Percentiles rank a stretch among this genome's conserved stretches.
Conservation (phyloP, 306 rosid species). For the Trifolium subterraneum region DNA sequence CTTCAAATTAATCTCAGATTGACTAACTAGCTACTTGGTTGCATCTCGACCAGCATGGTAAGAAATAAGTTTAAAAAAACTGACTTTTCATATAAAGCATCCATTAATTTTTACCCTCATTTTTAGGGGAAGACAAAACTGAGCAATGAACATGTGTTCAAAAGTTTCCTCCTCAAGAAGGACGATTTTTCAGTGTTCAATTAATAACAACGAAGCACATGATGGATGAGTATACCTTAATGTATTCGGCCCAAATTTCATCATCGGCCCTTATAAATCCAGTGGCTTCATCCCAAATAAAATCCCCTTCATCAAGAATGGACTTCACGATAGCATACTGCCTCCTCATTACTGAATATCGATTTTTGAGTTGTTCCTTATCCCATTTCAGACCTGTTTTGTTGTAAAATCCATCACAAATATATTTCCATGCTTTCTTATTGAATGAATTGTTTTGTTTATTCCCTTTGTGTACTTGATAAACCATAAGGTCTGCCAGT, state of each 20-base stretch:
- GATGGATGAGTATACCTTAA: conserved; percentile 58
- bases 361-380: conserved; percentile 79
- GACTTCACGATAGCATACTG: conserved; percentile 60
- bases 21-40: no score
- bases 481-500: conserved; percentile 68
- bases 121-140: conserved; percentile 5
- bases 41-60: no score
- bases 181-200: neutral
- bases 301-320: conserved; percentile 60
- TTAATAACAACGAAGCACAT: conserved; percentile 24
- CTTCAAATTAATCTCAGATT: no score
- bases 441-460: conserved; percentile 59
- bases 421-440: conserved; percentile 71
- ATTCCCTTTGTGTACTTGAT: conserved; percentile 67
- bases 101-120: neutral
- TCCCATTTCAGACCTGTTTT: conserved; percentile 78
- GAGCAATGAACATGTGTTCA: neutral
- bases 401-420: conserved; percentile 65
- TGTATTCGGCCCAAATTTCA: conserved; percentile 65
- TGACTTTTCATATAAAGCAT: conserved; percentile 26
- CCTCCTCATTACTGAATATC: conserved; percentile 69
- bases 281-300: conserved; percentile 68
- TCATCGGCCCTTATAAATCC: conserved; percentile 62
- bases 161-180: conserved; percentile 36
- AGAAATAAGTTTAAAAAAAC: neutral